A percentile compares a stretch with the other conserved stretches of the same genome.
Evolutionary conservation across 2,329 filamentous ascomycete genomes (phyloP).

Genomic region (Xylaria sp.): DNA sequence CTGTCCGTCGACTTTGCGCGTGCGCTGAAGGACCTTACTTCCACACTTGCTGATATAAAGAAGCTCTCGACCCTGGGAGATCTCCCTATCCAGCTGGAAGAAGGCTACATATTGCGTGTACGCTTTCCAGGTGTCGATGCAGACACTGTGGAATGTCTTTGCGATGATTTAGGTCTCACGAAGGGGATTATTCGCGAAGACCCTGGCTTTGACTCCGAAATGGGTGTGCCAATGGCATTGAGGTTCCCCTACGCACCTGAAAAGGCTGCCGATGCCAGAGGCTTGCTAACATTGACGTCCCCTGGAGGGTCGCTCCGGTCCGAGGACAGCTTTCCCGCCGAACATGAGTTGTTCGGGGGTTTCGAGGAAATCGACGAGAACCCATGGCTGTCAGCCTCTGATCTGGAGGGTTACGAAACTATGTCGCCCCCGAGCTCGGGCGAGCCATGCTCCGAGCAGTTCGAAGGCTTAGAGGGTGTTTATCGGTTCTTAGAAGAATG

Average conservation of each 20-base stretch:
- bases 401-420: conserved; percentile 59
- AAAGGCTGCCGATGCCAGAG: conserved; percentile 42
- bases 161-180: conserved; percentile 85
- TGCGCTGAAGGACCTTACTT: conserved; percentile 83
- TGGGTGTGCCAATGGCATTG: conserved; percentile 78
- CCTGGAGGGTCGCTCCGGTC: conserved; percentile 62
- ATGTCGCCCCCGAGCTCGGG: conserved; percentile 61
- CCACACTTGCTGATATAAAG: conserved; percentile 82
- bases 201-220: conserved; percentile 71
- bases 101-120: conserved; percentile 75
- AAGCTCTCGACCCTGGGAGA: conserved; percentile 81
- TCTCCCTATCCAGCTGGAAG: conserved; percentile 79
- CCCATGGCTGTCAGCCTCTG: conserved; percentile 60
- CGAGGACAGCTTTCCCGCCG: conserved; percentile 44
- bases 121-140: conserved; percentile 92
- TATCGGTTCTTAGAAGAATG: conserved; percentile 69
- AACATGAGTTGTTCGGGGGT: conserved; percentile 54
- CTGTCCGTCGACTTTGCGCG: conserved; percentile 89
- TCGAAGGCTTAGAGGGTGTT: conserved; percentile 66
- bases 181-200: conserved; percentile 85
- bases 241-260: conserved; percentile 86
- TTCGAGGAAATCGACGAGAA: conserved; percentile 56
- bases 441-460: conserved; percentile 59
- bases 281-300: conserved; percentile 52
- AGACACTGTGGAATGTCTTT: conserved; percentile 82